Evolutionary conservation across 148 eudicot genomes (phyloP), one percentile per base, ranked within the genome.

Genomic region (Rhododendron griersonianum): DNA sequence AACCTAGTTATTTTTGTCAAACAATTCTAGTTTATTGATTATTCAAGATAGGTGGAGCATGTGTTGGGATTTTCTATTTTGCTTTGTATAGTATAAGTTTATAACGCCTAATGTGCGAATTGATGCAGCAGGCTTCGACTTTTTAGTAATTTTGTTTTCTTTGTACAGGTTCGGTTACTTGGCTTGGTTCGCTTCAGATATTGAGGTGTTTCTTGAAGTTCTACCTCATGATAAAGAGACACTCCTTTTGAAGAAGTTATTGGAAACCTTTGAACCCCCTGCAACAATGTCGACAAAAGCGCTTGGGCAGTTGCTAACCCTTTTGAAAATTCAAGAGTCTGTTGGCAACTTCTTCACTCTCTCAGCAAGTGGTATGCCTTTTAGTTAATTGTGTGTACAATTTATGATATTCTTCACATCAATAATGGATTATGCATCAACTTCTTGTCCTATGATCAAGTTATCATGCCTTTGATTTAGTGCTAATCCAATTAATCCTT

Each of bases 81-180:
- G 39, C 39, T 37, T 37, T 37, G 39, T 37, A 37, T 37, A 2
- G 39, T 37, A 37, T 37, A 37, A 2, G 39, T 37, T 37, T 37
- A 37, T 37, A 37, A 37, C 5, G 39, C 39, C 3, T 37, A 37
- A 37, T 37, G 39, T 37, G 39, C 39, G 39, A 37, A 37, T 37
- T 37, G 39, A 3, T 37, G 39, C 39, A 37, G 4, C 39, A 37
- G 5, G 39, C 39, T 37, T 37, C 3, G 39, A 37, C 39, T 37
- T 37, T 37, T 37, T 37, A 37, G 39, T 37, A 37, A 37, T 37
- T 37, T 37, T 37, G 39, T 37, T 37, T 37, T 51, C 37, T 85
- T 7, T 21, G 30, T 59, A 81, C 91, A 96, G 98, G 92, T 96
- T 96, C 87, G 99, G 98, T 88, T 95, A 92, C 88, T 93, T 96